Percentiles rank a stretch among this genome's conserved stretches.
These are phyloP conservation scores for Aphanomyces cochlioides DNA, from an alignment of 352 stramenopile genomes.

Conservation along the genomic window DNA sequence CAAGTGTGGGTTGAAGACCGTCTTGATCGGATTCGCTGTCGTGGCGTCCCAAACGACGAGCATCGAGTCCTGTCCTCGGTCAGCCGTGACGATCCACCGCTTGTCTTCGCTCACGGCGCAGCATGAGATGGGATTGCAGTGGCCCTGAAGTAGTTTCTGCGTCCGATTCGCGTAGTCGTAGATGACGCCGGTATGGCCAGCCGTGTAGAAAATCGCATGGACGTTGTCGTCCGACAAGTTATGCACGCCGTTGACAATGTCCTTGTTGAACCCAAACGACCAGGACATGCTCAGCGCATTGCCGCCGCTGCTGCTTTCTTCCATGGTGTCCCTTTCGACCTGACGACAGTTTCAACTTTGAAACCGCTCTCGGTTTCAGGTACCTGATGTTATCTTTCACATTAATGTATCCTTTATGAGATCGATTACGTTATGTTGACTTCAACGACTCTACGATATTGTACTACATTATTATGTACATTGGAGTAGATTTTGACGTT, in stretches of 20 bases:
- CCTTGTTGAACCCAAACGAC: slow-evolving; percentile 91
- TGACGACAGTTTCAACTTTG: too few relatives aligned
- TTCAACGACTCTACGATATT: too few relatives aligned
- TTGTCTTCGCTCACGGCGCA: slow-evolving; percentile 89
- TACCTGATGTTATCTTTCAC: too few relatives aligned
- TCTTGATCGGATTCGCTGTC: slow-evolving; percentile 86
- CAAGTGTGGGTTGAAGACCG: slow-evolving; percentile 82
- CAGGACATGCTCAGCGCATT: slow-evolving; percentile 74
- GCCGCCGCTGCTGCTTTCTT: neutral
- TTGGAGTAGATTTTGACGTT: too few relatives aligned
- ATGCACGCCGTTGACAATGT: slow-evolving; percentile 82
- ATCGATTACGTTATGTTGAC: too few relatives aligned
- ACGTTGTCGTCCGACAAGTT: slow-evolving; percentile 67
- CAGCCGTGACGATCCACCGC: slow-evolving; percentile 89
- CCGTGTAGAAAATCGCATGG: slow-evolving; percentile 86
- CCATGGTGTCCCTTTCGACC: too few relatives aligned
- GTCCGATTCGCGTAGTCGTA: slow-evolving; percentile 87
- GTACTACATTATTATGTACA: too few relatives aligned
- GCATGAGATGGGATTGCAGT: slow-evolving; percentile 89
- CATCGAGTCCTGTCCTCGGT: slow-evolving; percentile 83
- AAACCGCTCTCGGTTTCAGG: too few relatives aligned
- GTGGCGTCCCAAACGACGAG: slow-evolving; percentile 89
- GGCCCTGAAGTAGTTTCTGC: slow-evolving; percentile 86
- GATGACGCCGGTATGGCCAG: slow-evolving; percentile 89
- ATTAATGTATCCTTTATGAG: too few relatives aligned